Base-by-base conservation (phyloP, 1,284 basidiomycete species). In the Sporisorium reilianum region DNA sequence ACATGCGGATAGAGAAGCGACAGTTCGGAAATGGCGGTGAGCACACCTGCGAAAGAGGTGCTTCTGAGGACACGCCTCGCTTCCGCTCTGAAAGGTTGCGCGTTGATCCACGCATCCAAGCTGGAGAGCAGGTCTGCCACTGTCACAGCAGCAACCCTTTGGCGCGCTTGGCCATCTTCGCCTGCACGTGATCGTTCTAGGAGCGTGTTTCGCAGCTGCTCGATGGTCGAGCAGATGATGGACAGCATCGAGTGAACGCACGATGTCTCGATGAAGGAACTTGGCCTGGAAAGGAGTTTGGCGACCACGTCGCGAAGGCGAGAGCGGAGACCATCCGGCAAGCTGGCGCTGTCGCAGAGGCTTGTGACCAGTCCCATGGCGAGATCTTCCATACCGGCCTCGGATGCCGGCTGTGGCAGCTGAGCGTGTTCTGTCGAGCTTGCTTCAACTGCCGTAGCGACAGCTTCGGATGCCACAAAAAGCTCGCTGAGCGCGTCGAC, bases 401-500 rank as follows among this genome's bases (percentile, higher is more conserved):
- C 65, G 2, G 71, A 2, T 10, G 50, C 22, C 30, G 71, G 71
- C 6, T 54, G 45, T 10, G 65, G 71, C 26, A 74, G 48, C 9
- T 40, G 51, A 2, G 36, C 16, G 18, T 52, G 26, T 28, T 28
- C 10, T 3, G 30, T 50, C 14, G 45, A 25, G 44, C 28, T 26
- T 3, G 41, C 49, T 9, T n/a, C 55, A 18, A 41, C 32, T 18
- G 49, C 32, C 42, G 57, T 58, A 14, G 53, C 20, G 11, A 68
- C 46, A 10, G 68, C 55, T 16, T 59, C 61, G 3, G 70, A 63
- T 5, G 77, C 68, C 3, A 34, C 54, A 10, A 78, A 34, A 3
- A 79, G 64, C 40, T 67, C 75, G 11, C 59, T 48, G 28, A 79
- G 58, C 2, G 67, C 69, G 30, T 76, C 65, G 14, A 60, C 65